Base-by-base conservation (phyloP, 441 rosid species). In the Viola pubescens region DNA sequence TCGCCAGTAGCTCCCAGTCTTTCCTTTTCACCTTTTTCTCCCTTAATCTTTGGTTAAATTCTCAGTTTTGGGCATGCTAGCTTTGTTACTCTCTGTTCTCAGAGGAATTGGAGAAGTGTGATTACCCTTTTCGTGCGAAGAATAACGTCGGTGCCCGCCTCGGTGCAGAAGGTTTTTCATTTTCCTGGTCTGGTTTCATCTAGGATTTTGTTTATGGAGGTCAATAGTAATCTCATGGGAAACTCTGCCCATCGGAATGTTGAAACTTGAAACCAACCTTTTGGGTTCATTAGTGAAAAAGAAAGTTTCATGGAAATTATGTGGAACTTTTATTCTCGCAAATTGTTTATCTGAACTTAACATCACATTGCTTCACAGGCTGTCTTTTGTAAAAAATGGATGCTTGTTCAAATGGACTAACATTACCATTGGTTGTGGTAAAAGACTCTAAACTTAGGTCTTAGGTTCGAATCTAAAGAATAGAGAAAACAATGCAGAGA, bases 91-190 rank as follows among this genome's bases (percentile, higher is more conserved):
- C 75, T 58, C 55, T 56, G 65, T 54, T 56, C 43, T 62, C 34
- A 9, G 69, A 64, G 72, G 77, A 64, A 75, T 52, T 68, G 78
- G 74, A 61, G 69, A 74, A 65, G 63, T 74, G 58, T 72, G 66
- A 60, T 76, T 57, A 70, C 66, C 78, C 66, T 55, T 64, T 74
- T 66, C 74, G 77, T 73, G 59, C 50, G 67, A 69, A 63, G 77
- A 77, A 78, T 75, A 72, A 76, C 68, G 58, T 48, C 66, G 73
- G 54, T 59, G 65, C 56, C 26, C 26, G 26, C 56, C 11, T 68
- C 53, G 16, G 42, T 70, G 62, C 56, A 67, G 65, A 63, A 68
- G 59, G 57, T 48, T 59, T 59, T 42, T 60, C 48, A 4, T 6
- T 26, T 26, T 26, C 34, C 34, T 19, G 58, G 52, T 43, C 45